Evolutionary conservation across 768 basidiomycete species (phyloP), one percentile per base, ranked within the genome.

Genomic region (Pisolithus albus): DNA sequence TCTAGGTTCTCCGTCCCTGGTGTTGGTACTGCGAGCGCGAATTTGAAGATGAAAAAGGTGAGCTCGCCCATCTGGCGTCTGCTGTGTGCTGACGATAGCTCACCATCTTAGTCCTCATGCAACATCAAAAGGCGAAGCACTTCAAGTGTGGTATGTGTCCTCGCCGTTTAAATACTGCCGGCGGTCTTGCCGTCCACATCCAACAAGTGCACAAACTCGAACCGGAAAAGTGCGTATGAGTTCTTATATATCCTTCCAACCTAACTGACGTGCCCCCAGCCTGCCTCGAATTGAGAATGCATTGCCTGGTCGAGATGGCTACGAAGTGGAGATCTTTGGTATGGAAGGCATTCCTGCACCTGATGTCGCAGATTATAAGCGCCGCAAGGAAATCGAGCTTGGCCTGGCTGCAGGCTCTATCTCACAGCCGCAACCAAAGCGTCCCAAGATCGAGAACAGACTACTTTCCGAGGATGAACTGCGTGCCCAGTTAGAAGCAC

Each of bases 11-110:
- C 57, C 83, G 87, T 5, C 90, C 91, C 15, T 96, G 94, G 92
- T 97, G 94, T 73, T 97, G 94, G 94, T 98, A 98, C 69, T 98
- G 93, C 74, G 94, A 98, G 71, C 83, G 95, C 65, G 95, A 96
- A 70, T 99, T 99, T 61, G 94, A 98, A 71, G 96, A 99, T 80
- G 94, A 97, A 70, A 98, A 97, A 73, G 94, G 94, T 91, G 45
- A 18, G 42, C 55, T 36, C 45, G 13, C 36, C 47, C 13, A 19
- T 44, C 44, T 9, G n/a, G 28, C 36, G 15, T 46, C 23, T 39
- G 34, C 5, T 34, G 34, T 34, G 30, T 38, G 44, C 34, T 18
- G 44, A 37, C n/a, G 41, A 45, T 21, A 44, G 36, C 23, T 1
- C 2, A 11, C 13, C 6, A 23, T 2, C 52, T 7, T 61, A 93